Percentiles rank a stretch among this genome's conserved stretches.
Evolutionary conservation across 192 early-diverging fungal genomes (phyloP).

Genomic region (Coemansia sp.): DNA sequence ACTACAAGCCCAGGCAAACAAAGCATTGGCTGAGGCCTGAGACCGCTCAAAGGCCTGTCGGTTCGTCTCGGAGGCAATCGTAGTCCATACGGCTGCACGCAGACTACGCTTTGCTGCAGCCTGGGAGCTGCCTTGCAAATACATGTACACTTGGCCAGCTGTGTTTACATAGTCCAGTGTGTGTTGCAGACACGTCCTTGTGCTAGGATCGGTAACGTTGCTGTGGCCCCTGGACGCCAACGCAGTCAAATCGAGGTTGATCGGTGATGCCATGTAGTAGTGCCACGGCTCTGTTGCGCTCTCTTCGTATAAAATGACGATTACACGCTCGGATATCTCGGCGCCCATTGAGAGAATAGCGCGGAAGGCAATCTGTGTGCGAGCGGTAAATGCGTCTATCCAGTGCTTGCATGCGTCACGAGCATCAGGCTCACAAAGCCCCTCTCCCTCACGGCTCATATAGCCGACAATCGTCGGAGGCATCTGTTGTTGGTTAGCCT

Average conservation of each 20-base stretch:
- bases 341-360: slow-evolving; percentile 22
- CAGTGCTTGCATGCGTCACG: slow-evolving; percentile 48
- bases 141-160: slow-evolving; percentile 20
- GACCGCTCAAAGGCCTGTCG: neutral
- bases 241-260: slow-evolving; percentile 43
- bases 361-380: slow-evolving; percentile 51
- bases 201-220: neutral
- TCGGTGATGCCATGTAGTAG: slow-evolving; percentile 45
- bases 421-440: slow-evolving; percentile 47
- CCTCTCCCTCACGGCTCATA: slow-evolving; percentile 55
- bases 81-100: slow-evolving; percentile 11
- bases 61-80: neutral
- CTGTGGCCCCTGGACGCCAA: neutral
- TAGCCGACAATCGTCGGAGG: slow-evolving; percentile 44
- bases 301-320: slow-evolving; percentile 48
- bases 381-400: slow-evolving; percentile 52
- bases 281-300: slow-evolving; percentile 42
- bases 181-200: slow-evolving; percentile 12
- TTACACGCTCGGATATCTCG: slow-evolving; percentile 19
- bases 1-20: slow-evolving; percentile 32
- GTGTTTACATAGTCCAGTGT: slow-evolving; percentile 36
- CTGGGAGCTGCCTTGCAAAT: slow-evolving; percentile 20
- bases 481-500: neutral
- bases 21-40: neutral
- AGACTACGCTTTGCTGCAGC: neutral